A percentile compares a stretch with the other conserved stretches of the same genome.
phyloP scores from a whole-genome alignment of 1,284 basidiomycete species.

The Rugosomyces carneus region DNA sequence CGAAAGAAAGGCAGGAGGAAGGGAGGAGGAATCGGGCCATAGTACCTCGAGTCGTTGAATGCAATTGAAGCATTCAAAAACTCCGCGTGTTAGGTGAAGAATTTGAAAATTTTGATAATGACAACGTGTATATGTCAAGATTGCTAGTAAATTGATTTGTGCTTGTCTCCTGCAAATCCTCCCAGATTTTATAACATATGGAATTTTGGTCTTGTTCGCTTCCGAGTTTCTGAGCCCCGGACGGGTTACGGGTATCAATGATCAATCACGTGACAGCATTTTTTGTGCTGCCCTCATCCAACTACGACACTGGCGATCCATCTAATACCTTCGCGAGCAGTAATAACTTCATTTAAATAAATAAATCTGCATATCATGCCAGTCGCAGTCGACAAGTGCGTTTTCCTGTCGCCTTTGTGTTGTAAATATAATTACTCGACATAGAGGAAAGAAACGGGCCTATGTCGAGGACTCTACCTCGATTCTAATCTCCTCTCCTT shows the following conservation, averaged over 20 bases:
- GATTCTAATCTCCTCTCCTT: conserved; percentile 20
- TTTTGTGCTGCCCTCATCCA: conserved; percentile 20
- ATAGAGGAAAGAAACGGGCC: conserved; percentile 29
- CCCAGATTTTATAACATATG: too few species aligned
- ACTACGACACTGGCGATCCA: conserved; percentile 21
- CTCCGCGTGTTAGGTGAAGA: too few species aligned
- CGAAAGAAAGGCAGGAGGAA: conserved; percentile 11
- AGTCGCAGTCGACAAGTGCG: conserved; percentile 17
- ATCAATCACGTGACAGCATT: conserved; percentile 15
- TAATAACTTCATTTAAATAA: conserved; percentile 6
- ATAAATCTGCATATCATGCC: conserved; percentile 12
- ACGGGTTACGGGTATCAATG: too few species aligned
- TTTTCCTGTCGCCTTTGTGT: conserved; percentile 6
- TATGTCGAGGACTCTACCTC: conserved; percentile 18
- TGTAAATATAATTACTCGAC: conserved; percentile 5
- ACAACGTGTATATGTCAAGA: conserved; percentile 29
- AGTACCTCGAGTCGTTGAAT: too few species aligned
- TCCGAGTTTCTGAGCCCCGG: too few species aligned
- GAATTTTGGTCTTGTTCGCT: too few species aligned
- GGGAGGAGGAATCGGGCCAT: too few species aligned
- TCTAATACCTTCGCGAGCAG: conserved; percentile 15
- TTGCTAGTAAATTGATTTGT: too few species aligned
- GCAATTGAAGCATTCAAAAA: too few species aligned
- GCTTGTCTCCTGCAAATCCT: too few species aligned
- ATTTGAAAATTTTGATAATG: too few species aligned